A percentile compares a stretch with the other conserved stretches of the same genome.
Conservation (phyloP, 805 yeast species). For the Yamadazyma philogaea region DNA sequence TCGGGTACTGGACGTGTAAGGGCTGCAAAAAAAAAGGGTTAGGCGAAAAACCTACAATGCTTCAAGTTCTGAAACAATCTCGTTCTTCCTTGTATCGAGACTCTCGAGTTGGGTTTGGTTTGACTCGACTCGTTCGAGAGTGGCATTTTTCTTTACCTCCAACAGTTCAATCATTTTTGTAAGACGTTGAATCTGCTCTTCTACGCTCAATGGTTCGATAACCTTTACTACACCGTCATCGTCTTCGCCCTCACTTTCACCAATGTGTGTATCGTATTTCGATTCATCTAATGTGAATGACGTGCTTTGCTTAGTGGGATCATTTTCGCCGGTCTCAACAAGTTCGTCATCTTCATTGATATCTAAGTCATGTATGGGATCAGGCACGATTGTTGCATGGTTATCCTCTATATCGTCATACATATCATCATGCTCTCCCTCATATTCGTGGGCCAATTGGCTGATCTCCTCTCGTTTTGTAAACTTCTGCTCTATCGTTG, state of each 20-base stretch:
- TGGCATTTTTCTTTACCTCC: constrained; percentile 2
- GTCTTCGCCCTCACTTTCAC: constrained; percentile 10
- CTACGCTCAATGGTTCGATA: constrained; percentile 8
- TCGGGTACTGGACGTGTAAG: not conserved
- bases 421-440: constrained; percentile 10
- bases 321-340: constrained; percentile 3
- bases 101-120: not conserved
- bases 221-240: constrained; percentile 2
- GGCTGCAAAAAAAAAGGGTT: not conserved
- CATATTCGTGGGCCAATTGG: constrained; percentile 13
- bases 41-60: not conserved
- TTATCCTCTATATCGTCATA: constrained; percentile 5
- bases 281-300: constrained; percentile 7
- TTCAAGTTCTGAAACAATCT: not conserved
- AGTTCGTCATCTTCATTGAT: constrained; percentile 7
- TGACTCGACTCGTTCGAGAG: not conserved
- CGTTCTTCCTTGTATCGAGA: not conserved
- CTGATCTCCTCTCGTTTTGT: constrained; percentile 6
- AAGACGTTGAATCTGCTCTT: constrained; percentile 9
- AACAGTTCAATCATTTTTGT: constrained; percentile 1
- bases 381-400: constrained; percentile 12
- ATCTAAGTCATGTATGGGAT: constrained; percentile 8
- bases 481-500: constrained; percentile 1
- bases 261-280: constrained; percentile 14
- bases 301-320: not conserved